These are phyloP conservation scores for Hymenotorrendiella dingleyae DNA, from an alignment of 2,329 filamentous ascomycete species.

Conservation along the genomic window DNA sequence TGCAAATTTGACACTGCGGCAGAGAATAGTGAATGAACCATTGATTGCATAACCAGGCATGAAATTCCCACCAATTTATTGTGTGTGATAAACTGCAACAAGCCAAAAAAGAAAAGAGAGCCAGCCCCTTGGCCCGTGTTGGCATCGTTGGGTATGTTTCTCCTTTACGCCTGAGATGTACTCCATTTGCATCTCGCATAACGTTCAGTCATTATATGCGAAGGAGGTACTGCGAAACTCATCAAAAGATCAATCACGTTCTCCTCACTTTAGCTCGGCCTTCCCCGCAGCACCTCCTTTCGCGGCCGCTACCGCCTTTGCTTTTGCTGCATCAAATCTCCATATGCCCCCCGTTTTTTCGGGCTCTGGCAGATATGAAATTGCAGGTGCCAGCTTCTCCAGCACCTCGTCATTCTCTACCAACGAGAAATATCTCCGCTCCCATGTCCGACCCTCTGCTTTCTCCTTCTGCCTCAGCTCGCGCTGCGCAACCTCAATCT, in stretches of 20 bases:
- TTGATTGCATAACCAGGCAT: too few species aligned
- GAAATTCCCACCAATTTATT: too few species aligned
- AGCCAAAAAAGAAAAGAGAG: not conserved
- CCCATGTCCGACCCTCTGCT: constrained; percentile 70
- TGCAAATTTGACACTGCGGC: too few species aligned
- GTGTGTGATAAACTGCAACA: too few species aligned
- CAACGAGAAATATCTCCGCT: constrained; percentile 72
- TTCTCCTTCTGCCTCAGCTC: constrained; percentile 69
- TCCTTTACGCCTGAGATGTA: not conserved
- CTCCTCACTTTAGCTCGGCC: constrained; percentile 1
- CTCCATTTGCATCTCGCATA: not conserved
- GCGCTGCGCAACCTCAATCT: constrained; percentile 86
- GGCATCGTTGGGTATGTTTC: not conserved
- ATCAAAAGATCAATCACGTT: not conserved
- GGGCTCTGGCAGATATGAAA: constrained; percentile 36
- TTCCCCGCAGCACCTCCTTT: not conserved
- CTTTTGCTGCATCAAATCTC: constrained; percentile 53
- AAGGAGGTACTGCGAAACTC: not conserved
- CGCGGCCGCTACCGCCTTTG: constrained; percentile 7
- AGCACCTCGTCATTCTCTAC: constrained; percentile 41
- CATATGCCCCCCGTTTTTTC: constrained; percentile 69
- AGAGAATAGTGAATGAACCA: too few species aligned
- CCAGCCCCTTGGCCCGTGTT: too few species aligned
- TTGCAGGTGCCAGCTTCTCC: constrained; percentile 35
- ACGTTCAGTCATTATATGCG: not conserved